Conservation (phyloP, 1,139 yeast species). For the Pichia sp. region DNA sequence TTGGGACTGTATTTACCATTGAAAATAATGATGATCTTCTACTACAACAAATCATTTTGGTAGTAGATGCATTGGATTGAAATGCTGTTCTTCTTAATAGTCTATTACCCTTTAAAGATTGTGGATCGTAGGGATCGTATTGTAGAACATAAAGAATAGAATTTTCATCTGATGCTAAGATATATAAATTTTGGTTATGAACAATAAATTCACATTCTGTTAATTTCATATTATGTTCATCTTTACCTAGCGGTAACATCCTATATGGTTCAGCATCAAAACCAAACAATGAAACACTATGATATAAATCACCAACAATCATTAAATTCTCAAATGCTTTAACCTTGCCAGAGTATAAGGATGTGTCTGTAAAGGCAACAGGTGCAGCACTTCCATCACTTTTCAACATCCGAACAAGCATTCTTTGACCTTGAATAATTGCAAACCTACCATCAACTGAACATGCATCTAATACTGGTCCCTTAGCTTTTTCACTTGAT, state of each 20-base stretch:
- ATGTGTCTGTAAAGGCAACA: constrained; percentile 85
- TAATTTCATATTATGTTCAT: constrained; percentile 56
- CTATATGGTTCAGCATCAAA: constrained; percentile 95
- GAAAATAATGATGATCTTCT: constrained; percentile 24
- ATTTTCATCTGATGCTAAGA: constrained; percentile 66
- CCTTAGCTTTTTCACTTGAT: constrained; percentile 72
- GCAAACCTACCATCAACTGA: constrained; percentile 81
- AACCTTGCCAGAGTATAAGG: constrained; percentile 71
- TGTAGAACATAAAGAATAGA: constrained; percentile 69
- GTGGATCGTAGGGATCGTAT: constrained; percentile 89
- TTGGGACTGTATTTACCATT: constrained; percentile 23
- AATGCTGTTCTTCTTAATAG: constrained; percentile 67
- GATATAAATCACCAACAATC: constrained; percentile 72
- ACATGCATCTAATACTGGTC: constrained; percentile 75
- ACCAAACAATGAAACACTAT: constrained; percentile 78
- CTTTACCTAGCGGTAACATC: constrained; percentile 74
- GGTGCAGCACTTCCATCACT: constrained; percentile 71
- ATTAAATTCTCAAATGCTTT: constrained; percentile 79
- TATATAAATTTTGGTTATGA: constrained; percentile 59
- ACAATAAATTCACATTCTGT: constrained; percentile 61
- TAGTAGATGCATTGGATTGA: constrained; percentile 57
- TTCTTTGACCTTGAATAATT: constrained; percentile 84
- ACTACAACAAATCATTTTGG: constrained; percentile 38
- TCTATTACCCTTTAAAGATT: constrained; percentile 73
- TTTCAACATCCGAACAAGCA: constrained; percentile 73